phyloP scores from a whole-genome alignment of 768 basidiomycete species.

The Royoungia palumana region DNA sequence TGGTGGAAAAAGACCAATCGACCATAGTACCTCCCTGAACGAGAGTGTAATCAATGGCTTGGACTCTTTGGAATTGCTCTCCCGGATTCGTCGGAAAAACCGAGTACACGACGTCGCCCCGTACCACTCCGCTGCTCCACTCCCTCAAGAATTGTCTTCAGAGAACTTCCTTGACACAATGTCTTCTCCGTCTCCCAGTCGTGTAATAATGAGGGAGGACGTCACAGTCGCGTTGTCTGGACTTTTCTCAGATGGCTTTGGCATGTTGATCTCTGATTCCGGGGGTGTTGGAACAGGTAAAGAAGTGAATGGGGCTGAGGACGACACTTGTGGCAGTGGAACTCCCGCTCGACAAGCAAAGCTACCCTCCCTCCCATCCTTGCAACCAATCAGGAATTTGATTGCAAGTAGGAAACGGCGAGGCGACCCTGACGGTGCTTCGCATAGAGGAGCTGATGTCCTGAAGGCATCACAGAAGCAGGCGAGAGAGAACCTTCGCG shows the following conservation, averaged over 20 bases:
- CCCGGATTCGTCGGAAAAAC: slow-evolving; percentile 5
- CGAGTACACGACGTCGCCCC: background rate
- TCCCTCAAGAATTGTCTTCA: slow-evolving; percentile 1
- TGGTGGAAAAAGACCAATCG: background rate
- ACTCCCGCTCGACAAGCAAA: slow-evolving; percentile 2
- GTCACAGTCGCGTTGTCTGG: background rate
- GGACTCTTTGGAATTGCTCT: slow-evolving; percentile 9
- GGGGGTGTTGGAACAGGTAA: slow-evolving; percentile 6
- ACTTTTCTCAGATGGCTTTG: background rate
- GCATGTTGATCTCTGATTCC: slow-evolving; percentile 2
- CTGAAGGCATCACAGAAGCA: slow-evolving; percentile 7
- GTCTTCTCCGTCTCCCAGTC: background rate
- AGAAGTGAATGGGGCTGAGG: background rate
- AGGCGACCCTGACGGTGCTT: slow-evolving; percentile 1
- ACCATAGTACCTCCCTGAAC: background rate
- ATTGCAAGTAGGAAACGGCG: slow-evolving; percentile 9
- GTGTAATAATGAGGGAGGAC: background rate
- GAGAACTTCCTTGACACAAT: background rate
- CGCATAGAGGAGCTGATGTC: background rate
- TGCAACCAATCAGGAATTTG: slow-evolving; percentile 12
- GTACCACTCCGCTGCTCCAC: background rate
- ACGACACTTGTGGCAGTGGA: background rate
- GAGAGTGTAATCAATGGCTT: slow-evolving; percentile 1
- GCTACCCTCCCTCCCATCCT: slow-evolving; percentile 2
- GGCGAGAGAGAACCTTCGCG: background rate